Evolutionary conservation across 495 filamentous ascomycete genomes (phyloP), one percentile per base, ranked within the genome.

Genomic region (Penicillium fimorum): DNA sequence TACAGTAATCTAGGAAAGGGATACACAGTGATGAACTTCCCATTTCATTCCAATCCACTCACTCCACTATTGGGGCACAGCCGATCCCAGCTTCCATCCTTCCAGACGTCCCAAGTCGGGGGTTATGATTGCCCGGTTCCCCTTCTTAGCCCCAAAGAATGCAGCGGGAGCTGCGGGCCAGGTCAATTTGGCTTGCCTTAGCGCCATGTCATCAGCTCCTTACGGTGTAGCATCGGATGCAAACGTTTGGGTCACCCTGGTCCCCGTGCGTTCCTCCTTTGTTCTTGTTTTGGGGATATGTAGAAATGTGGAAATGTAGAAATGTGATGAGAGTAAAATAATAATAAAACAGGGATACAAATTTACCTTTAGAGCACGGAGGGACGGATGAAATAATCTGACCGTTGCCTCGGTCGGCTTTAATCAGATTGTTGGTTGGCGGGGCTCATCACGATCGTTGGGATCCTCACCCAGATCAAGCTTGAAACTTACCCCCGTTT

Each of bases 141-240:
- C 46, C 35, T 42, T 42, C 47, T 22, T 58, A 60, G 56, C 56
- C 60, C 50, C 55, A 56, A 57, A 27, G 55, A 56, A 52, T 58
- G 57, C 61, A 56, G 61, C 61, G 62, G 64, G 52, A 67, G 53
- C 58, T 63, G 55, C 55, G 57, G 63, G 56, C 56, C 55, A 50
- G 57, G 40, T 52, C 51, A 53, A 64, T 42, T 61, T 68, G 63
- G 63, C 62, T 64, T 68, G 56, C 56, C 15, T 63, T 68, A 66
- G 65, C 45, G 60, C 47, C 60, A 68, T 66, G 63, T 68, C 65
- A 68, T 57, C 58, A 58, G 32, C 57, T 60, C 55, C 53, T 63
- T 59, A 63, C 63, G 60, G 65, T 66, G 65, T 66, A 63, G 55
- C 57, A 61, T 59, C 50, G 43, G 53, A 30, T 55, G 58, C 46